phyloP scores from a whole-genome alignment of 148 eudicot species.

The Rhododendron vialii region DNA sequence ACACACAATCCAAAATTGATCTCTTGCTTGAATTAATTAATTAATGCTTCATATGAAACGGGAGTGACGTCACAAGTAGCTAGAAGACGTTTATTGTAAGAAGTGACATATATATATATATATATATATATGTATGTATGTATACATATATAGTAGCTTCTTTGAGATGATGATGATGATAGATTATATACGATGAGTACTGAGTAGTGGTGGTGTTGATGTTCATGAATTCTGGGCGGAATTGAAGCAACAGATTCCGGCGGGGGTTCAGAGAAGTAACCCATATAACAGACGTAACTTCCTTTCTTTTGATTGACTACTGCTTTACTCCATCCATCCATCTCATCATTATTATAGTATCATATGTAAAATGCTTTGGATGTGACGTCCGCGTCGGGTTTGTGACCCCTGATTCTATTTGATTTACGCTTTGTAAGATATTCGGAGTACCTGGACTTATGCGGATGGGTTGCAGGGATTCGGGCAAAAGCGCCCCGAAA shows the following conservation, averaged over 20 bases:
- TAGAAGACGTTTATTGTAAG: not conserved
- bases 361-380: not conserved
- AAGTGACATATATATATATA: not conserved
- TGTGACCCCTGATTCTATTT: not conserved
- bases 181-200: not conserved
- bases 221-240: slow-evolving; percentile 11
- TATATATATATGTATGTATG: too few relatives aligned
- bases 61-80: not conserved
- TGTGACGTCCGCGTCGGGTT: not conserved
- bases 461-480: too few relatives aligned
- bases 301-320: slow-evolving; percentile 4
- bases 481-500: too few relatives aligned
- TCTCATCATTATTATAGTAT: not conserved
- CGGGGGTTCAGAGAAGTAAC: not conserved
- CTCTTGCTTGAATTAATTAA: not conserved
- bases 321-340: not conserved
- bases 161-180: too few relatives aligned
- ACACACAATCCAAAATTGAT: not conserved
- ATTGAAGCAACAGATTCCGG: slow-evolving; percentile 13
- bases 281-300: slow-evolving; percentile 2
- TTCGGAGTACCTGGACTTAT: not conserved
- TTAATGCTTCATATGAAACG: not conserved
- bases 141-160: too few relatives aligned
- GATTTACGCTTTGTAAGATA: not conserved
- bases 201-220: not conserved